Evolutionary conservation across 139 green algal genomes (phyloP).

Genomic region (Nannochloris sp.): DNA sequence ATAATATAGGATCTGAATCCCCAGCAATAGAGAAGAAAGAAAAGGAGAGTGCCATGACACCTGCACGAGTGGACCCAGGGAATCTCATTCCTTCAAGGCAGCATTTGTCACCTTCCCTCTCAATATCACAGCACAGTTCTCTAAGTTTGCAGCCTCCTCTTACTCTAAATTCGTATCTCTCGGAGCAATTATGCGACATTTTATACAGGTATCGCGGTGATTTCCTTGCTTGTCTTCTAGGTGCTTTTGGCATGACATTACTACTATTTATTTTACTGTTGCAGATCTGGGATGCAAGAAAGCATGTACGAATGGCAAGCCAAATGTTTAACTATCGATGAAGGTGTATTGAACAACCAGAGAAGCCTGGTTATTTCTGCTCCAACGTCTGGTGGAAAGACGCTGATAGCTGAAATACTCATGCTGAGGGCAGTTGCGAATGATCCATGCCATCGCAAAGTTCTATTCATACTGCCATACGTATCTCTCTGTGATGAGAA

Average conservation of each 20-base stretch:
- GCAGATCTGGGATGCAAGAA: not conserved
- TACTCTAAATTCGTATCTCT: not conserved
- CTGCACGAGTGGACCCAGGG: too few relatives aligned
- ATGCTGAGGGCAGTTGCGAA: conserved; percentile 14
- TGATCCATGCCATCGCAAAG: conserved; percentile 7
- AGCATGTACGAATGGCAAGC: conserved; percentile 20
- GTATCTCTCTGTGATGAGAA: conserved; percentile 14
- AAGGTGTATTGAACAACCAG: not conserved
- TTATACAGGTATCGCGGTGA: not conserved
- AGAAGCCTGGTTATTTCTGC: conserved; percentile 7
- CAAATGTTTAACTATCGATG: conserved; percentile 11
- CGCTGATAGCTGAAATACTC: conserved; percentile 14
- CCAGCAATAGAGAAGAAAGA: too few relatives aligned
- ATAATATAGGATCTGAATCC: too few relatives aligned
- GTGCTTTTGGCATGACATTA: not conserved
- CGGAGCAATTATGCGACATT: not conserved
- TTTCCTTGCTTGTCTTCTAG: not conserved
- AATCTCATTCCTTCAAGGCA: too few relatives aligned
- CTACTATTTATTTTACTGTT: not conserved
- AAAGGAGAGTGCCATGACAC: too few relatives aligned
- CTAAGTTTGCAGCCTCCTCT: not conserved
- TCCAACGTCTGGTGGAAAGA: conserved; percentile 21
- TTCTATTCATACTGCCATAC: conserved; percentile 18
- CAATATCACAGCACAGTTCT: too few relatives aligned
- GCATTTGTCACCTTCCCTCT: too few relatives aligned